A percentile compares a stretch with the other conserved stretches of the same genome.
Conservation (phyloP, 2,329 filamentous ascomycete species). For the Claviceps sp. region DNA sequence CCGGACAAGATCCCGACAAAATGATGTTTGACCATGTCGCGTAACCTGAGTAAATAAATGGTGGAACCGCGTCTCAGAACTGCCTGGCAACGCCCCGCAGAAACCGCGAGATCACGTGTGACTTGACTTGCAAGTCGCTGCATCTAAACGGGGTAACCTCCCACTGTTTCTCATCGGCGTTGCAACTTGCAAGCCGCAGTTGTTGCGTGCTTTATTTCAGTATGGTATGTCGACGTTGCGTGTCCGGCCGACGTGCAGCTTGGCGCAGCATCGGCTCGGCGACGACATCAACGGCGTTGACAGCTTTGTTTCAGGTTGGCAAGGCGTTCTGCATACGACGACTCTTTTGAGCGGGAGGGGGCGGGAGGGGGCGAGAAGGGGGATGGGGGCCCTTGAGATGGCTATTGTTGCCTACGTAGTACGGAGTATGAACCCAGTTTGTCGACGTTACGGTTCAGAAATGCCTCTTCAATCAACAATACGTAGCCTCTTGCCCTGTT, state of each 20-base stretch:
- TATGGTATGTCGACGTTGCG: too few species aligned
- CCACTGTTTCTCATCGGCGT: too few species aligned
- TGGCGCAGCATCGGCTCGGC: too few species aligned
- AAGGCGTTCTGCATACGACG: background rate
- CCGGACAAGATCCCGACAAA: too few species aligned
- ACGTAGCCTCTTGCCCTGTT: background rate
- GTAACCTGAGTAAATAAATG: constrained; percentile 12
- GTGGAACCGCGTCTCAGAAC: constrained; percentile 8
- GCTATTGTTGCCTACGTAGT: background rate
- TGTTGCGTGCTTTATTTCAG: too few species aligned
- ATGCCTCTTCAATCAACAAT: background rate
- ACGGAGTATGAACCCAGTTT: background rate
- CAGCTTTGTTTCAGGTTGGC: constrained; percentile 3
- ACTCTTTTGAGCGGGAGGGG: background rate
- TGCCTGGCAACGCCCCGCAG: constrained; percentile 7
- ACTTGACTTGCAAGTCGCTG: too few species aligned
- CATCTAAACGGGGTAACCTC: too few species aligned
- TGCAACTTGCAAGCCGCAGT: too few species aligned
- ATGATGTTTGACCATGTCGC: background rate
- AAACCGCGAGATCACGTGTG: constrained; percentile 11
- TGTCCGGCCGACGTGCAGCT: too few species aligned
- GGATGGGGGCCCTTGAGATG: background rate
- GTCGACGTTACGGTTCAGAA: background rate
- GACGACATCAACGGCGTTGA: too few species aligned
- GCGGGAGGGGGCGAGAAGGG: background rate